Evolutionary conservation across 1,284 basidiomycete species (phyloP), one percentile per base, ranked within the genome.

Genomic region (Leccinum griseonigrum): DNA sequence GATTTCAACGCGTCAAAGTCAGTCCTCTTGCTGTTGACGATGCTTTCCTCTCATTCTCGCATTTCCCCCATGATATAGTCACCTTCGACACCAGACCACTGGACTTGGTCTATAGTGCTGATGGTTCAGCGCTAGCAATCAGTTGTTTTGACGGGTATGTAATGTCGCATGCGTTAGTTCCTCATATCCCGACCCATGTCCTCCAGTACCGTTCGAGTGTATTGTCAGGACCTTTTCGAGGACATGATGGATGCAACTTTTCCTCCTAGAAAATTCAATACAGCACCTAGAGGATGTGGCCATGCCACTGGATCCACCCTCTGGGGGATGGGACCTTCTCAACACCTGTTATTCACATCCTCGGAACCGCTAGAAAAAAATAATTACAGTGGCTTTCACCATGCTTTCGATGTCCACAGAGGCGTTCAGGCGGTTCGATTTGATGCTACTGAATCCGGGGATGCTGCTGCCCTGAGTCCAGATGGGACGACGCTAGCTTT

Each of bases 301-400:
- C 78, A 82, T 43, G 71, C 70, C 32, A 68, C 80, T 28, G 86
- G 85, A 6, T 71, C 79, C 6, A 79, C 86, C 52, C 69, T 73
- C 7, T 90, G 88, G 88, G 88, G 88, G 0, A 51, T 46, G 10
- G 78, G 73, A 2, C 57, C 68, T 0, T 78, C 82, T 0, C 61
- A 74, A 0, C 66, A 78, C 18, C 62, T 75, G 14, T 66, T 90
- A 9, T 88, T 86, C 68, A 82, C 84, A 0, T 88, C 85, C 1
- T 83, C 86, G 0, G 87, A 87, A 64, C 78, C 83, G 31, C 34
- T 59, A 60, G n/a, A 68, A 61, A 10, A 56, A 63, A 36, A 48
- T 1, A 63, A 65, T 26, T 64, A 69, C 11, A 67, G 56, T 2
- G 86, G 86, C 0, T 75, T 71, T 51, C 87, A 90, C 62, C 78